Evolutionary conservation across 305 asterid species (phyloP).

Genomic region (Vinca major): DNA sequence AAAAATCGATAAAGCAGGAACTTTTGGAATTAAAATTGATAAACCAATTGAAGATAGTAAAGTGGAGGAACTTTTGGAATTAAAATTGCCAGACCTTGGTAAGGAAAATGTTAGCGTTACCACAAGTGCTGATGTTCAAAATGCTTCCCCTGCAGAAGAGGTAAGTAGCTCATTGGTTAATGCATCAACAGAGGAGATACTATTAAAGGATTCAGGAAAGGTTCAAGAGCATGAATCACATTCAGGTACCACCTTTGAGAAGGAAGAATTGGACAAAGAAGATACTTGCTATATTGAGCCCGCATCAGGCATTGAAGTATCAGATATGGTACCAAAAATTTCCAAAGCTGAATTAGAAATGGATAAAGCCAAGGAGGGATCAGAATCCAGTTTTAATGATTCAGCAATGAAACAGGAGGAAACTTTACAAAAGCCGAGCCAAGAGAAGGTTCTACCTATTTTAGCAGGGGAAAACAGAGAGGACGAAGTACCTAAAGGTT

Average conservation of each 20-base stretch:
- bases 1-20: not conserved
- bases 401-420: not conserved
- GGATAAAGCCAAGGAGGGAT: not conserved
- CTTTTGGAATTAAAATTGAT: not conserved
- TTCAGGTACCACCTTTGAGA: not conserved
- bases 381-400: constrained; percentile 4
- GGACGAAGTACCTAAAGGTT: constrained; percentile 15
- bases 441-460: constrained; percentile 10
- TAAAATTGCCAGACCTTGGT: not conserved
- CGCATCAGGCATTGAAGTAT: not conserved
- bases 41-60: not conserved
- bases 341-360: not conserved
- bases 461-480: constrained; percentile 16
- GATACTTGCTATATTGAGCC: not conserved
- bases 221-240: not conserved
- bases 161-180: not conserved
- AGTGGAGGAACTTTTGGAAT: not conserved
- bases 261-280: not conserved
- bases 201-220: not conserved
- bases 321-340: not conserved
- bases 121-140: not conserved
- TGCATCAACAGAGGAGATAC: constrained; percentile 1
- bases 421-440: constrained; percentile 8
- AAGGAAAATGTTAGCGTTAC: not conserved
- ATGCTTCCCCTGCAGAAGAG: not conserved